Evolutionary conservation across 2,329 filamentous ascomycete genomes (phyloP).

Genomic region (Calonectria ilicicola): DNA sequence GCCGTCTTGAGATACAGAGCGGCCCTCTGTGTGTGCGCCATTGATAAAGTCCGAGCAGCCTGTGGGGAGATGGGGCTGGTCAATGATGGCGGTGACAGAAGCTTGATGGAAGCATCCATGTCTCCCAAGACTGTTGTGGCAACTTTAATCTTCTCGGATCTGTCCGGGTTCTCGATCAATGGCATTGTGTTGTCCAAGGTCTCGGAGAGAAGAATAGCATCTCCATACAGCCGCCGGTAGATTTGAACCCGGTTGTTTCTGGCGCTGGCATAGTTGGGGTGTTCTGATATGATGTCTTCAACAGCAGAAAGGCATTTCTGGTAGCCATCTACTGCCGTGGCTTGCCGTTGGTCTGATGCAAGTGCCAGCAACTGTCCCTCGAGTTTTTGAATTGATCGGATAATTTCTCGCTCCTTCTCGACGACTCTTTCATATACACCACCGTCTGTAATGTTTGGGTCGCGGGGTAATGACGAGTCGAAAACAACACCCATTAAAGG

Average conservation of each 20-base stretch:
- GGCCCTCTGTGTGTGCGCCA: conserved; percentile 79
- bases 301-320: conserved; percentile 61
- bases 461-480: conserved; percentile 65
- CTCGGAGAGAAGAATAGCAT: conserved; percentile 63
- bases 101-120: conserved; percentile 67
- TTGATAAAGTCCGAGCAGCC: conserved; percentile 74
- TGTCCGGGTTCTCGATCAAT: conserved; percentile 53
- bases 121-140: conserved; percentile 62
- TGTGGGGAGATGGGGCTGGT: conserved; percentile 70
- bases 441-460: conserved; percentile 67
- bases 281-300: conserved; percentile 64
- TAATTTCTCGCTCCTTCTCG: conserved; percentile 64
- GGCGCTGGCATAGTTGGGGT: conserved; percentile 77
- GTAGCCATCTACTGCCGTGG: conserved; percentile 58
- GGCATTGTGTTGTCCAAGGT: conserved; percentile 53
- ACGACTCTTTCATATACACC: conserved; percentile 64
- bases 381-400: conserved; percentile 65
- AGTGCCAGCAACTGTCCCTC: conserved; percentile 65
- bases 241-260: conserved; percentile 82
- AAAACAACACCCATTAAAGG: conserved; percentile 66
- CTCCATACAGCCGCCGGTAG: conserved; percentile 70
- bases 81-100: conserved; percentile 66
- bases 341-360: conserved; percentile 49
- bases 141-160: conserved; percentile 52
- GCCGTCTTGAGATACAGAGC: conserved; percentile 72